These are phyloP conservation scores for Garcia nutans DNA, from an alignment of 345 rosid species.

Conservation along the genomic window DNA sequence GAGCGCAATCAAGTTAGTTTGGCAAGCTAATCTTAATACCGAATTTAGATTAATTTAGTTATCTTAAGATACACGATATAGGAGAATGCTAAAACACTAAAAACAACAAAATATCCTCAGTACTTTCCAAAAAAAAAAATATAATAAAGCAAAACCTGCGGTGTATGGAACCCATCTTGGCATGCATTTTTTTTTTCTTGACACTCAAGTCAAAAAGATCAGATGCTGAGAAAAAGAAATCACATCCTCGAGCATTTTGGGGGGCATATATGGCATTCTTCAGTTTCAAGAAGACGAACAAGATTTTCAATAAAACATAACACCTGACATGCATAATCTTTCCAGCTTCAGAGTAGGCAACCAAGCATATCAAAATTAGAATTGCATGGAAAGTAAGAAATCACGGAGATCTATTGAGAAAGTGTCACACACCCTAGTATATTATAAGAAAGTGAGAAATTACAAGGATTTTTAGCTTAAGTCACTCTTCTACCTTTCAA, in stretches of 20 bases:
- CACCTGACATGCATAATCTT: conserved; percentile 18
- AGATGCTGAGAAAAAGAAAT: conserved; percentile 17
- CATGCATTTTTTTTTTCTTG: conserved; percentile 21
- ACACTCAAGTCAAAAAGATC: conserved; percentile 27
- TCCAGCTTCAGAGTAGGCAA: conserved; percentile 18
- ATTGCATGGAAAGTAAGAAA: neutral
- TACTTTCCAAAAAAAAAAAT: conserved; percentile 1
- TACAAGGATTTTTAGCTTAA: neutral
- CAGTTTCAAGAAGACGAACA: conserved; percentile 14
- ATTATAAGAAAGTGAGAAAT: neutral
- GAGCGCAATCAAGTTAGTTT: conserved; percentile 1
- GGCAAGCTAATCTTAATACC: neutral
- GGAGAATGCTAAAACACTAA: conserved; percentile 7
- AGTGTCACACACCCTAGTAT: neutral
- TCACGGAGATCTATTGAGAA: too few relatives aligned
- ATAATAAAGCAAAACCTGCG: conserved; percentile 52
- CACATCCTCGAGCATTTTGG: conserved; percentile 30
- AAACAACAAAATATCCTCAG: neutral
- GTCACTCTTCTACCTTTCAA: too few relatives aligned
- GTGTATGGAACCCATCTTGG: conserved; percentile 50
- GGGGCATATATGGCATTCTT: conserved; percentile 32
- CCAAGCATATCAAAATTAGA: neutral
- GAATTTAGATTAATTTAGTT: neutral
- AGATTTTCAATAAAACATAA: conserved; percentile 10
- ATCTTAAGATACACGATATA: neutral